Base-by-base conservation (phyloP, 192 early-diverging fungal genomes). In the Cetraspora pellucida region DNA sequence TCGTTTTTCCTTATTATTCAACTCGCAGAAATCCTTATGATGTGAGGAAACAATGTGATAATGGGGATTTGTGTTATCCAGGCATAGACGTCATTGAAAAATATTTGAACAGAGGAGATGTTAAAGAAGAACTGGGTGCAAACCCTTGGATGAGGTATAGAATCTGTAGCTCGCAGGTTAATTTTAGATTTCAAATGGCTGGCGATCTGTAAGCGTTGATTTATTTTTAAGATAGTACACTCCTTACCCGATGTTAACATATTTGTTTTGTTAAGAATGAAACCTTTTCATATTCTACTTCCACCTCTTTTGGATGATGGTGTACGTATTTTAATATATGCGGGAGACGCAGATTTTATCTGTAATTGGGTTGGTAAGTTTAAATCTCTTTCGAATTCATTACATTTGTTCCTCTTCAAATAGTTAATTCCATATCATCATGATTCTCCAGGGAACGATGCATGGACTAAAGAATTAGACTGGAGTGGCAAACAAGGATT, bases 11-110 rank as follows among this genome's bases (percentile, higher is more conserved):
- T 6, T 96, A 93, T 85, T 91, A 93, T 81, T 86, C 88, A 80
- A 90, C 94, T 9, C 93, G 92, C 23, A 85, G 89, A 80, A 98
- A 98, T 83, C 92, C 93, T 58, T 99, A 99, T 85, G 97, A 99
- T 83, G 91, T 99, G 37, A 91, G 97, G 60, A 85, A 87, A 54
- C 89, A 92, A 59, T 98, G 97, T 83, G 91, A 94, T 72, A 82
- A 86, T 49, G 91, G 89, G 77, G 85, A 88, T 60, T 89, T 98
- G 14, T 99, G 96, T 89, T 99, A 94, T 79, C 88, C 89, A 17
- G 92, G 97, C 70, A 81, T 96, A 71, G 83, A 79, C 27, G 91
- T 89, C 75, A 93, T 99, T 69, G 89, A 95, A 75, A 66, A 77
- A 0, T 99, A 89, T 81, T 85, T 95, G 54, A 97, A 97, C 87